These are phyloP conservation scores for Phytophthora colocasiae DNA, from an alignment of 352 stramenopile genomes.

Conservation along the genomic window DNA sequence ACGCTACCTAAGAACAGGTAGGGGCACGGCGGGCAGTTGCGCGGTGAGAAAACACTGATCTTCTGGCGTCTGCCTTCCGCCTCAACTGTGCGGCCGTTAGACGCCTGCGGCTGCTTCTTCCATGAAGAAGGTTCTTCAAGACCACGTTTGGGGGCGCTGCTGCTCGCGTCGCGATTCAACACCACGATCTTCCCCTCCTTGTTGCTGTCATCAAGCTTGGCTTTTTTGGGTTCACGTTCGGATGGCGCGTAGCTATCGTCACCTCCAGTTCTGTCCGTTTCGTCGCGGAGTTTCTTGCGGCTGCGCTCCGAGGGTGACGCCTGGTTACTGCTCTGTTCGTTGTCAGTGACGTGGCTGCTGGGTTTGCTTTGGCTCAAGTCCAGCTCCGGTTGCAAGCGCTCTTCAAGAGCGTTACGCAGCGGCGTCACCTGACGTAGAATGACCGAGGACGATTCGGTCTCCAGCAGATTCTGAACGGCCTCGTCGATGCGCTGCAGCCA, in stretches of 20 bases:
- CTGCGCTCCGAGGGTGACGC: constrained; percentile 25
- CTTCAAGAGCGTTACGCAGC: constrained; percentile 55
- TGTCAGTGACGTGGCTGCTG: not conserved
- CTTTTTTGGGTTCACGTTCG: constrained; percentile 41
- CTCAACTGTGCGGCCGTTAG: constrained; percentile 29
- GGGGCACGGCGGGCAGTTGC: constrained; percentile 64
- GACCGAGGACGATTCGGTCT: constrained; percentile 58
- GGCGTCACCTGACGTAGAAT: constrained; percentile 70
- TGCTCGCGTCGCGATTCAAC: constrained; percentile 32
- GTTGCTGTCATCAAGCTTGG: constrained; percentile 29
- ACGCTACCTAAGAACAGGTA: constrained; percentile 83
- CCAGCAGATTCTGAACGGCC: constrained; percentile 43
- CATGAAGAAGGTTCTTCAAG: constrained; percentile 10
- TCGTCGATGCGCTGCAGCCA: constrained; percentile 57
- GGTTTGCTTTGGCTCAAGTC: constrained; percentile 9
- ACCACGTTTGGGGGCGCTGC: constrained; percentile 1
- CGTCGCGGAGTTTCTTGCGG: constrained; percentile 36
- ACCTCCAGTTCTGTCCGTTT: constrained; percentile 14
- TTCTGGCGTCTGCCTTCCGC: constrained; percentile 29
- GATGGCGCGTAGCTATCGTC: not conserved
- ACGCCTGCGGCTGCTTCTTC: constrained; percentile 19
- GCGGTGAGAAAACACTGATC: constrained; percentile 27
- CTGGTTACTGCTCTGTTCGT: constrained; percentile 9
- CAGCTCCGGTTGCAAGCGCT: constrained; percentile 31
- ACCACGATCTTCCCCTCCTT: constrained; percentile 39